phyloP scores from a whole-genome alignment of 2,329 filamentous ascomycete species.

The Eurotiales sp. region DNA sequence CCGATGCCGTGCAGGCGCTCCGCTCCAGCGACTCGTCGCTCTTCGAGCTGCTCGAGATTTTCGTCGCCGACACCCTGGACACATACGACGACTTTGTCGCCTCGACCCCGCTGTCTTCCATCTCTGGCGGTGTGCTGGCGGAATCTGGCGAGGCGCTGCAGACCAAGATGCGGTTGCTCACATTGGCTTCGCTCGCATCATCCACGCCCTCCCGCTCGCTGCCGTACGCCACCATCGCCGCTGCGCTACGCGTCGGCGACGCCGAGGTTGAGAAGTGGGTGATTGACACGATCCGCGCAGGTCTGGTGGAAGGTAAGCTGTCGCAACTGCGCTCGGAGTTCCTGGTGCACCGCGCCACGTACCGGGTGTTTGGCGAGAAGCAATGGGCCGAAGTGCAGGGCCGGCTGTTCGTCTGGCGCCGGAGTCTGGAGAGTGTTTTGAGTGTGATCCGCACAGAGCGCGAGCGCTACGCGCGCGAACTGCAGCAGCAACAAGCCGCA shows the following conservation, averaged over 20 bases:
- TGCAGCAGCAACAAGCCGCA: slow-evolving; percentile 55
- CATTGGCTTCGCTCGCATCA: slow-evolving; percentile 83
- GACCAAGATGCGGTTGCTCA: slow-evolving; percentile 95
- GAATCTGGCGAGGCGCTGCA: slow-evolving; percentile 72
- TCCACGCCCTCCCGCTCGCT: slow-evolving; percentile 80
- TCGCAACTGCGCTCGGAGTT: slow-evolving; percentile 91
- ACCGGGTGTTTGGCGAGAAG: slow-evolving; percentile 95
- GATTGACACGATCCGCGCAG: slow-evolving; percentile 94
- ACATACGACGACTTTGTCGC: slow-evolving; percentile 95
- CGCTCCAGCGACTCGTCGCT: slow-evolving; percentile 78
- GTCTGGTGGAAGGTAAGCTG: slow-evolving; percentile 92
- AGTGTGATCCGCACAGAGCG: slow-evolving; percentile 76
- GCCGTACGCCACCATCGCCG: slow-evolving; percentile 79
- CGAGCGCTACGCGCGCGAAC: slow-evolving; percentile 69
- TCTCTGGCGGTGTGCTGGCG: slow-evolving; percentile 82
- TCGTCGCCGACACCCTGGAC: slow-evolving; percentile 88
- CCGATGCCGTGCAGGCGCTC: slow-evolving; percentile 79
- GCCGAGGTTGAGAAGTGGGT: slow-evolving; percentile 97
- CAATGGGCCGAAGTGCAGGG: slow-evolving; percentile 95
- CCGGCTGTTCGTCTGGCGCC: slow-evolving; percentile 85
- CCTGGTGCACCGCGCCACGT: slow-evolving; percentile 91
- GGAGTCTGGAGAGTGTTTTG: slow-evolving; percentile 74
- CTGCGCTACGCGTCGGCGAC: slow-evolving; percentile 74
- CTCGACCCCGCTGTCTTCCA: slow-evolving; percentile 44
- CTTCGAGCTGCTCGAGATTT: slow-evolving; percentile 91